Evolutionary conservation across 768 basidiomycete species (phyloP).

Genomic region (Neoboletus magnificus): DNA sequence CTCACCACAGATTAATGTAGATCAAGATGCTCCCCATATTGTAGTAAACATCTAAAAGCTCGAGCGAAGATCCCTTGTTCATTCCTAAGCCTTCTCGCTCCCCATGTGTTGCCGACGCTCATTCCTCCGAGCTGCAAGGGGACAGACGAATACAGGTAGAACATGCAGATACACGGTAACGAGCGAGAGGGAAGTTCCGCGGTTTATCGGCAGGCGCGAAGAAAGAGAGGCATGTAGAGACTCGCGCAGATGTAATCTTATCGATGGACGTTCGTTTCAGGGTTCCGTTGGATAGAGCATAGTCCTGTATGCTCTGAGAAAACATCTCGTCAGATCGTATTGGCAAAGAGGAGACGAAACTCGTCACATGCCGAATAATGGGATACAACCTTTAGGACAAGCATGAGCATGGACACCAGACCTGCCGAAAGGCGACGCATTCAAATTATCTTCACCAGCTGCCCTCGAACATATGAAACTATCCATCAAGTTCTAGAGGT

Average conservation of each 20-base stretch:
- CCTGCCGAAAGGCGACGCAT: background rate
- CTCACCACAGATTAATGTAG: no score
- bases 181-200: constrained; percentile 25
- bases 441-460: background rate
- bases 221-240: constrained; percentile 3
- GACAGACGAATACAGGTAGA: constrained; percentile 43
- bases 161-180: constrained; percentile 37
- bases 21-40: no score
- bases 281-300: background rate
- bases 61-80: no score
- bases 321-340: background rate
- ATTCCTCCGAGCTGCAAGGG: constrained; percentile 43
- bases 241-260: background rate
- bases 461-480: background rate
- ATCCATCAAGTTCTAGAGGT: background rate
- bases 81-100: no score
- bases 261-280: background rate
- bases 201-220: constrained; percentile 15
- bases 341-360: background rate
- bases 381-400: background rate
- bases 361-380: background rate
- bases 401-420: background rate
- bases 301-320: background rate
- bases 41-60: no score
- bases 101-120: no score